A percentile compares a stretch with the other conserved stretches of the same genome.
These are phyloP conservation scores for Pleurotus pulmonarius DNA, from an alignment of 768 basidiomycete species.

Conservation along the genomic window DNA sequence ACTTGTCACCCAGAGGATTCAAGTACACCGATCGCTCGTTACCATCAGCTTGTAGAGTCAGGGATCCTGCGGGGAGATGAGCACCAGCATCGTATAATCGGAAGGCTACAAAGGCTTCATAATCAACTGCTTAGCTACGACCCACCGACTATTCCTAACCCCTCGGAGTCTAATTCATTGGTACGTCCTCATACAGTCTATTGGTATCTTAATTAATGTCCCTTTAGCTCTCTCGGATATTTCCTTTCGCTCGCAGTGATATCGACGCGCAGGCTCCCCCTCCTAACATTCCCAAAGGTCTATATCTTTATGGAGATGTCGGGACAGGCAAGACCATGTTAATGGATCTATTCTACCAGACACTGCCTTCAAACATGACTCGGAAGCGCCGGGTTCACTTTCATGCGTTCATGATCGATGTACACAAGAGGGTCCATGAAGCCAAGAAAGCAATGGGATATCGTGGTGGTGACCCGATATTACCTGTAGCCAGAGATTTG, in stretches of 20 bases:
- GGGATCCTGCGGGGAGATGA: slow-evolving; percentile 68
- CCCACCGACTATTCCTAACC: slow-evolving; percentile 58
- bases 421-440: slow-evolving; percentile 88
- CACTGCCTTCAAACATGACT: slow-evolving; percentile 62
- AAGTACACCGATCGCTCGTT: slow-evolving; percentile 40
- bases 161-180: slow-evolving; percentile 32
- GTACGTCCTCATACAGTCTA: slow-evolving; percentile 24
- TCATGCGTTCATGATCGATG: slow-evolving; percentile 99
- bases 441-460: slow-evolving; percentile 70
- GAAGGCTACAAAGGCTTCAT: slow-evolving; percentile 78
- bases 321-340: slow-evolving; percentile 99
- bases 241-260: slow-evolving; percentile 26
- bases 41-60: slow-evolving; percentile 39
- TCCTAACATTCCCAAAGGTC: slow-evolving; percentile 67
- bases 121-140: slow-evolving; percentile 65
- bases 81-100: slow-evolving; percentile 82
- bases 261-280: slow-evolving; percentile 34
- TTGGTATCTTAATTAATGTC: slow-evolving; percentile 22
- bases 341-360: slow-evolving; percentile 95
- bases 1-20: slow-evolving; percentile 19
- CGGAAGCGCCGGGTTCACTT: slow-evolving; percentile 92
- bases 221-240: slow-evolving; percentile 44
- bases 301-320: slow-evolving; percentile 95
- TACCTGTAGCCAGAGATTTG: slow-evolving; percentile 82
- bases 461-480: slow-evolving; percentile 75